Evolutionary conservation across 148 eudicot genomes (phyloP).

Genomic region (Salicornia ramosissima): DNA sequence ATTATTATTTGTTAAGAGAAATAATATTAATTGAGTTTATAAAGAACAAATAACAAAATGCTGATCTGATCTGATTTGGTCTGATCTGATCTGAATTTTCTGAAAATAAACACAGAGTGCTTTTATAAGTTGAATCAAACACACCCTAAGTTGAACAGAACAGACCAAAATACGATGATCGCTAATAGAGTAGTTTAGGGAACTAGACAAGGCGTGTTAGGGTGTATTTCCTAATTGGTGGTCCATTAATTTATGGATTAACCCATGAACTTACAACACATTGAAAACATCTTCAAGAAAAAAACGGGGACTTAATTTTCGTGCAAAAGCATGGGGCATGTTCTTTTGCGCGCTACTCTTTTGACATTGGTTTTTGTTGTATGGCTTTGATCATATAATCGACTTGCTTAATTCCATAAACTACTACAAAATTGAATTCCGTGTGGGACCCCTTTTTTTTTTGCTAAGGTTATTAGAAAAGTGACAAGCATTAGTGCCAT

Average conservation of each 20-base stretch:
- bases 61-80: too few relatives aligned
- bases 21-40: too few relatives aligned
- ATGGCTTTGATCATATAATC: not conserved
- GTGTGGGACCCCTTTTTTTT: not conserved
- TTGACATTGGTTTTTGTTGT: not conserved
- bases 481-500: not conserved
- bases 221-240: not conserved
- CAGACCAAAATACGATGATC: too few relatives aligned
- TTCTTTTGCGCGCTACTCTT: constrained; percentile 2
- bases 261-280: not conserved
- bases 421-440: not conserved
- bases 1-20: too few relatives aligned
- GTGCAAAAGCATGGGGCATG: constrained; percentile 3
- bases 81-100: too few relatives aligned
- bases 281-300: not conserved
- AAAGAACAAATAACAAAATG: too few relatives aligned
- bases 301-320: not conserved
- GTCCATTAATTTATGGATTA: not conserved
- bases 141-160: too few relatives aligned
- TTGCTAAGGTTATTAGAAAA: not conserved
- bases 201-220: not conserved
- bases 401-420: not conserved
- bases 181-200: too few relatives aligned
- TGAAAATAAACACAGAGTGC: too few relatives aligned
- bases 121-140: too few relatives aligned